These are phyloP conservation scores for Vigna unguiculata DNA, from an alignment of 306 rosid genomes.

Conservation along the genomic window DNA sequence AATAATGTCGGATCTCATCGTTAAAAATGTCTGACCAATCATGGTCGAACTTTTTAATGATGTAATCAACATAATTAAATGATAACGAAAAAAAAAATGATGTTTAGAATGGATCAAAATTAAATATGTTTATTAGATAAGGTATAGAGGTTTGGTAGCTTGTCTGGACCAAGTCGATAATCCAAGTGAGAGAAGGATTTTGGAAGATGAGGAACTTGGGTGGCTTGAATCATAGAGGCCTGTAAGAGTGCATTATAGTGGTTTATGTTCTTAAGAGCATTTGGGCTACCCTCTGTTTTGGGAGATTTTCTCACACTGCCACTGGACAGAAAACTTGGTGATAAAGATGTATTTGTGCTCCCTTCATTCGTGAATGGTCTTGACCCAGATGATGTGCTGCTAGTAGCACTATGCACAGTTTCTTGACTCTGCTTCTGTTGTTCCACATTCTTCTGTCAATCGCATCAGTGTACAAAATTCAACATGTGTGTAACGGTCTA, in stretches of 20 bases:
- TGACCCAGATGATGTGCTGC: constrained; percentile 53
- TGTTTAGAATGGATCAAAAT: background rate
- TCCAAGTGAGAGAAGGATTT: constrained; percentile 69
- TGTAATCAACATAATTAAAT: background rate
- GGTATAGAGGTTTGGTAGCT: constrained; percentile 37
- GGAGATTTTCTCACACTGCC: constrained; percentile 47
- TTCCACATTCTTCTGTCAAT: constrained; percentile 49
- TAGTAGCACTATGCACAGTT: constrained; percentile 43
- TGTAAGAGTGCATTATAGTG: constrained; percentile 54
- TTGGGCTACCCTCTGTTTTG: constrained; percentile 61
- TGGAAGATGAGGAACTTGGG: constrained; percentile 48
- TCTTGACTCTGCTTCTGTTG: constrained; percentile 46
- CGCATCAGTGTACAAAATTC: too few relatives aligned
- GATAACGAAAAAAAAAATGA: background rate
- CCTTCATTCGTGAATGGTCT: constrained; percentile 39
- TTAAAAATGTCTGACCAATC: background rate
- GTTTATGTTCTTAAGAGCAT: constrained; percentile 66
- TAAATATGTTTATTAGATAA: constrained; percentile 24
- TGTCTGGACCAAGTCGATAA: constrained; percentile 54
- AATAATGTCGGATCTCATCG: background rate
- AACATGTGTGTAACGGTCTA: too few relatives aligned
- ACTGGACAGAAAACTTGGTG: constrained; percentile 46
- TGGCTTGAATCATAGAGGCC: constrained; percentile 61
- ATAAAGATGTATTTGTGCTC: constrained; percentile 48
- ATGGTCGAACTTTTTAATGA: background rate